Conservation (phyloP, 495 filamentous ascomycete species). For the Neurospora hispaniola region DNA sequence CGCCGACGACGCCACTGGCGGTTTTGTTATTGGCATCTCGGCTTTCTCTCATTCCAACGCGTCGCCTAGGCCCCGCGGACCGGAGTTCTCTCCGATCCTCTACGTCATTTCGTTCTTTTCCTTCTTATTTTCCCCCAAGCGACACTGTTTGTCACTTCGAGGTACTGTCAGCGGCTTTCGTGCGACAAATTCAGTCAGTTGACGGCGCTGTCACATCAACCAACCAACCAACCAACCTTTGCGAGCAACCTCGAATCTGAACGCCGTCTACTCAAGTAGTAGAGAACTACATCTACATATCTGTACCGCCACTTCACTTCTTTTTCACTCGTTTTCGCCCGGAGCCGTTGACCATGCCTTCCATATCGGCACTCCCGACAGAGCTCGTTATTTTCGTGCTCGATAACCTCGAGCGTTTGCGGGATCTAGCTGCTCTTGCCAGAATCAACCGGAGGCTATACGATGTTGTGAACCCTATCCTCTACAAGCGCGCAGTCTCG, state of each 20-base stretch:
- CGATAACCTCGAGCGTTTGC: constrained; percentile 14
- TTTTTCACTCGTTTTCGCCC: not conserved
- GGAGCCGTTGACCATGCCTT: not conserved
- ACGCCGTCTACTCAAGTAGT: not conserved
- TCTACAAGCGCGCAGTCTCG: constrained; percentile 17
- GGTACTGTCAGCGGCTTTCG: not conserved
- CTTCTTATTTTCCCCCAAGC: not conserved
- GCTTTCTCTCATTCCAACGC: not conserved
- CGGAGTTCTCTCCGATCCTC: not conserved
- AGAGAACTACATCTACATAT: not conserved
- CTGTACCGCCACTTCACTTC: not conserved
- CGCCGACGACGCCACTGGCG: not conserved
- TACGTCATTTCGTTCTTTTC: not conserved
- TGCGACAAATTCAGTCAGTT: not conserved
- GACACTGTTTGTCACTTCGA: not conserved
- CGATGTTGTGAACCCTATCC: constrained; percentile 10
- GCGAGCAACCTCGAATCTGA: not conserved
- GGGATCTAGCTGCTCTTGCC: constrained; percentile 19
- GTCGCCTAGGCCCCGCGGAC: not conserved
- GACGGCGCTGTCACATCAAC: not conserved
- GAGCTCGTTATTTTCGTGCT: constrained; percentile 21
- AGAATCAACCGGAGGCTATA: constrained; percentile 10
- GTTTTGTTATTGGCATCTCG: not conserved
- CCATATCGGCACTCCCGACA: constrained; percentile 11
- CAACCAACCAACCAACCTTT: not conserved